Percentiles rank a stretch among this genome's conserved stretches.
phyloP scores from a whole-genome alignment of 2,329 filamentous ascomycete species.

The Alternaria viburni region DNA sequence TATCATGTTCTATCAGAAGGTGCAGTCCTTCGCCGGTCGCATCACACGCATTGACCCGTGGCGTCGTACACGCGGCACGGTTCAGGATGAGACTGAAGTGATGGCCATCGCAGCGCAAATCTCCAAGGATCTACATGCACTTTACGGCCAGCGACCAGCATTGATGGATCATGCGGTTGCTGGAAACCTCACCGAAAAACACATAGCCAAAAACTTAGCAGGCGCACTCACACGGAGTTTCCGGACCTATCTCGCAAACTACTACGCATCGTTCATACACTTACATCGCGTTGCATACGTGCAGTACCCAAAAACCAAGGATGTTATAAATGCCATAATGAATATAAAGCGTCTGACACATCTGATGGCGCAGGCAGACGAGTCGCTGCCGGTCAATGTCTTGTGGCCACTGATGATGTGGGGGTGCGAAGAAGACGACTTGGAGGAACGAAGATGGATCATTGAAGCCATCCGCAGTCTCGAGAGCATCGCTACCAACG shows the following conservation, averaged over 20 bases:
- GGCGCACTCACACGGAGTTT: constrained; percentile 61
- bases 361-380: constrained; percentile 54
- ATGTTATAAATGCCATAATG: constrained; percentile 56
- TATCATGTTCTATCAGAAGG: constrained; percentile 64
- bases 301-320: constrained; percentile 59
- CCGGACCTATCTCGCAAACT: constrained; percentile 63
- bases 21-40: constrained; percentile 63
- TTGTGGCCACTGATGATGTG: constrained; percentile 65
- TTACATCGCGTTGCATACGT: constrained; percentile 65
- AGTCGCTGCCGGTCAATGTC: constrained; percentile 62
- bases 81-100: constrained; percentile 65
- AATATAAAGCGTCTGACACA: constrained; percentile 58
- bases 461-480: constrained; percentile 54
- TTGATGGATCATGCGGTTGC: constrained; percentile 64
- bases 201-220: constrained; percentile 58
- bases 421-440: constrained; percentile 61
- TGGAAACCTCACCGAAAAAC: constrained; percentile 57
- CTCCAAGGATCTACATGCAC: constrained; percentile 56
- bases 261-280: constrained; percentile 62
- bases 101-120: constrained; percentile 62
- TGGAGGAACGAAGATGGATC: constrained; percentile 59
- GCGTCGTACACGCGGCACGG: constrained; percentile 62
- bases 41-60: constrained; percentile 64
- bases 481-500: constrained; percentile 50
- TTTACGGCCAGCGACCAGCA: constrained; percentile 60